phyloP scores from a whole-genome alignment of 2,329 filamentous ascomycete species.

The Elsinoe perseae region DNA sequence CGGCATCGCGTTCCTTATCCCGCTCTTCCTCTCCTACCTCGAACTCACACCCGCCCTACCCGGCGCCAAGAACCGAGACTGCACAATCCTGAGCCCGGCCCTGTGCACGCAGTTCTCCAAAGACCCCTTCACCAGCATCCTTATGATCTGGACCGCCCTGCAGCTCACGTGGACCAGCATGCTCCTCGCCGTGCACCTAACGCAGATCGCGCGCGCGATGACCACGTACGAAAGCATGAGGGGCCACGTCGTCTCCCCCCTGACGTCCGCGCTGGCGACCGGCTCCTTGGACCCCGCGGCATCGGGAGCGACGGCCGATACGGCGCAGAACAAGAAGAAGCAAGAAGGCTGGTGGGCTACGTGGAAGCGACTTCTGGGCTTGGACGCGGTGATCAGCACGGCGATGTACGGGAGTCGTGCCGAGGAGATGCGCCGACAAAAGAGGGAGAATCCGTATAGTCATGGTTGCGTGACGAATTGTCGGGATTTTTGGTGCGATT shows the following conservation, averaged over 20 bases:
- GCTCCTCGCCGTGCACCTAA: slow-evolving; percentile 86
- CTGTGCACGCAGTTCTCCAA: slow-evolving; percentile 71
- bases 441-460: slow-evolving; percentile 72
- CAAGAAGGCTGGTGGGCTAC: slow-evolving; percentile 63
- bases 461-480: slow-evolving; percentile 81
- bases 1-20: slow-evolving; percentile 65
- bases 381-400: slow-evolving; percentile 90
- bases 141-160: slow-evolving; percentile 69
- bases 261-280: slow-evolving; percentile 70
- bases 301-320: slow-evolving; percentile 47
- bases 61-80: slow-evolving; percentile 41
- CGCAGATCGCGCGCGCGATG: slow-evolving; percentile 85
- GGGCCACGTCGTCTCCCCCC: slow-evolving; percentile 55
- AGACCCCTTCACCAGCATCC: slow-evolving; percentile 75
- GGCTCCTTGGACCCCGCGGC: slow-evolving; percentile 61
- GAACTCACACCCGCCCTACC: slow-evolving; percentile 46
- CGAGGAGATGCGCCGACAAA: slow-evolving; percentile 39
- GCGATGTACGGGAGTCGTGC: slow-evolving; percentile 64
- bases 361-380: slow-evolving; percentile 76
- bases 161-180: slow-evolving; percentile 97
- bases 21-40: slow-evolving; percentile 65
- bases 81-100: slow-evolving; percentile 65
- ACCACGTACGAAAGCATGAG: slow-evolving; percentile 98
- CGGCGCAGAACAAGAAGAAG: slow-evolving; percentile 32
- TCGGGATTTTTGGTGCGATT: slow-evolving; percentile 90